Percentiles rank a stretch among this genome's conserved stretches.
phyloP scores from a whole-genome alignment of 306 rosid genomes.

The Cicer bijugum region DNA sequence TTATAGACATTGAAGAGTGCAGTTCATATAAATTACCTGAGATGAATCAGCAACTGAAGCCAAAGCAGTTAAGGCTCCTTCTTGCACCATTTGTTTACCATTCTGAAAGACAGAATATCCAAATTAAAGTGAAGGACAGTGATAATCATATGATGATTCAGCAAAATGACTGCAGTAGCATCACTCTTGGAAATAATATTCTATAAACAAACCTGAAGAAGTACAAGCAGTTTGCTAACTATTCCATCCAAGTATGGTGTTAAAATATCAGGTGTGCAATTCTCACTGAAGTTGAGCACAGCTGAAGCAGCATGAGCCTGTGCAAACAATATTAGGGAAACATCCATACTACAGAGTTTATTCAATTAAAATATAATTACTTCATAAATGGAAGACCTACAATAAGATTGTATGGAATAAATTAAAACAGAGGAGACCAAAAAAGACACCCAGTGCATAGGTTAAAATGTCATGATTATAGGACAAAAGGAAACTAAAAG shows the following conservation, averaged over 20 bases:
- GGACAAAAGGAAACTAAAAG: neutral
- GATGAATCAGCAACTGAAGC: slow-evolving; percentile 99
- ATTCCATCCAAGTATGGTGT: slow-evolving; percentile 93
- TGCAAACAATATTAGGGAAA: slow-evolving; percentile 27
- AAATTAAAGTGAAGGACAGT: slow-evolving; percentile 6
- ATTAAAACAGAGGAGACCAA: slow-evolving; percentile 3
- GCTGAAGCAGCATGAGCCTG: slow-evolving; percentile 99
- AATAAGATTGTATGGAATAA: neutral
- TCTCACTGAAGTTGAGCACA: slow-evolving; percentile 97
- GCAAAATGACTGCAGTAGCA: slow-evolving; percentile 5
- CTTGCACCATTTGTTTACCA: slow-evolving; percentile 99
- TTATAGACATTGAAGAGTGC: slow-evolving; percentile 12
- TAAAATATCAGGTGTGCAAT: slow-evolving; percentile 90
- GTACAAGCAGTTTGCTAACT: slow-evolving; percentile 89
- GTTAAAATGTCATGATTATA: neutral
- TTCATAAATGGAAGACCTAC: neutral
- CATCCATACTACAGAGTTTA: slow-evolving; percentile 2
- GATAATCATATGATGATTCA: slow-evolving; percentile 2
- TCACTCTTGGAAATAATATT: neutral
- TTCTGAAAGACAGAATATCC: slow-evolving; percentile 58
- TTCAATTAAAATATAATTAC: slow-evolving; percentile 5
- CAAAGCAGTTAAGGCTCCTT: slow-evolving; percentile 97
- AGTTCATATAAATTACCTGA: slow-evolving; percentile 65
- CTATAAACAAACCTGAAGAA: slow-evolving; percentile 76
- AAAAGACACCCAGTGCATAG: neutral